These are phyloP conservation scores for Collybia mongolica DNA, from an alignment of 768 basidiomycete genomes.

Conservation along the genomic window DNA sequence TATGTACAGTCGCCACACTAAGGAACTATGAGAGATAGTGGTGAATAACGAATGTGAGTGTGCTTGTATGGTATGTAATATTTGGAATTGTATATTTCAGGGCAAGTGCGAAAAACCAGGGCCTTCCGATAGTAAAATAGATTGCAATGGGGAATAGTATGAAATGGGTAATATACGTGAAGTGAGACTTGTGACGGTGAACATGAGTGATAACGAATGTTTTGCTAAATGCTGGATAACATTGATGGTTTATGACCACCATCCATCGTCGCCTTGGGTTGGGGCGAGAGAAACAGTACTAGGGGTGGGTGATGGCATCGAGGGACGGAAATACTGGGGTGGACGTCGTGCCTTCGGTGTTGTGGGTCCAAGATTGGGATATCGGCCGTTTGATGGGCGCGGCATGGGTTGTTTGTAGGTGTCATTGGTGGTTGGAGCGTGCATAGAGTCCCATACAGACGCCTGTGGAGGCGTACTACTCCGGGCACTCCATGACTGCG, in stretches of 20 bases:
- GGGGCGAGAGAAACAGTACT: conserved; percentile 74
- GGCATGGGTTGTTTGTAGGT: conserved; percentile 23
- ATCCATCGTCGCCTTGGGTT: conserved; percentile 72
- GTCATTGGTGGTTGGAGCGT: conserved; percentile 37
- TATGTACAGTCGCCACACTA: conserved; percentile 20
- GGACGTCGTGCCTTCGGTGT: conserved; percentile 32
- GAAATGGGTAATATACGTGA: conserved; percentile 1
- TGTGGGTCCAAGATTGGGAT: conserved; percentile 32
- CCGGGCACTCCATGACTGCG: conserved; percentile 33
- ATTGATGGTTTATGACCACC: conserved; percentile 76
- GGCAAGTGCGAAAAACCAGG: background rate
- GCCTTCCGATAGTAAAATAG: background rate
- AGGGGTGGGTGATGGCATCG: conserved; percentile 68
- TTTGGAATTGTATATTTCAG: background rate
- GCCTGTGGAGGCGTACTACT: conserved; percentile 49
- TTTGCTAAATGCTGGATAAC: too few species aligned
- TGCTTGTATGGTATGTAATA: background rate
- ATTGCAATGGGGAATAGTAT: conserved; percentile 4
- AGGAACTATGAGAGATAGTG: conserved; percentile 1
- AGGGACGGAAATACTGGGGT: conserved; percentile 25
- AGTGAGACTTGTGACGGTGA: conserved; percentile 4
- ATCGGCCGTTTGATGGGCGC: conserved; percentile 26
- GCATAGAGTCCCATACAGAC: conserved; percentile 76
- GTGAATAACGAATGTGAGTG: background rate
- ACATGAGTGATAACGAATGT: background rate